These are phyloP conservation scores for Teunomyces kruisii DNA, from an alignment of 805 yeast genomes.

Conservation along the genomic window DNA sequence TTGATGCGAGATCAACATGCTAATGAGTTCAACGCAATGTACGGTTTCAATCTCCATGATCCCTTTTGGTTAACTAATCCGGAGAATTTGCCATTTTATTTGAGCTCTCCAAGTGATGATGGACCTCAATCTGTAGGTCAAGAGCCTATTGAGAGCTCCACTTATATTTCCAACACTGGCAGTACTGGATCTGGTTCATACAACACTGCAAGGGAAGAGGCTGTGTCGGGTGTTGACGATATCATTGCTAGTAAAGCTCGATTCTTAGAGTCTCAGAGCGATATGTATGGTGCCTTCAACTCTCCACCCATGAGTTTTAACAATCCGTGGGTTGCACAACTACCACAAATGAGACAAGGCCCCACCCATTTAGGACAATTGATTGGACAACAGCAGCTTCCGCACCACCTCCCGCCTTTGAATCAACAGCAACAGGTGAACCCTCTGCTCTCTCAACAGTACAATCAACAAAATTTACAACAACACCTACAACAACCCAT, in stretches of 20 bases:
- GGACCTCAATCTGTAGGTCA: constrained; percentile 5
- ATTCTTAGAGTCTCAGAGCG: background rate
- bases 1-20: constrained; percentile 1
- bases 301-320: constrained; percentile 2
- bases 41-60: constrained; percentile 45
- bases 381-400: background rate
- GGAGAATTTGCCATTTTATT: constrained; percentile 40
- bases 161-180: background rate
- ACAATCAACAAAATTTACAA: background rate
- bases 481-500: constrained; percentile 1
- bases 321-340: constrained; percentile 1
- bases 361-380: background rate
- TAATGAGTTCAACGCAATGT: constrained; percentile 30
- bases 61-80: constrained; percentile 56
- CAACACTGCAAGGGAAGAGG: background rate
- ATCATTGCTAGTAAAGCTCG: background rate
- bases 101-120: constrained; percentile 26
- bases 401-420: background rate
- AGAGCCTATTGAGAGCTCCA: background rate
- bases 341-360: background rate
- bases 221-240: background rate
- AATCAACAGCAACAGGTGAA: background rate
- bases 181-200: background rate
- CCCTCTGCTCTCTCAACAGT: background rate
- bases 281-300: background rate